Base-by-base conservation (phyloP, 2,329 filamentous ascomycete genomes). In the Diaporthe citriasiana region DNA sequence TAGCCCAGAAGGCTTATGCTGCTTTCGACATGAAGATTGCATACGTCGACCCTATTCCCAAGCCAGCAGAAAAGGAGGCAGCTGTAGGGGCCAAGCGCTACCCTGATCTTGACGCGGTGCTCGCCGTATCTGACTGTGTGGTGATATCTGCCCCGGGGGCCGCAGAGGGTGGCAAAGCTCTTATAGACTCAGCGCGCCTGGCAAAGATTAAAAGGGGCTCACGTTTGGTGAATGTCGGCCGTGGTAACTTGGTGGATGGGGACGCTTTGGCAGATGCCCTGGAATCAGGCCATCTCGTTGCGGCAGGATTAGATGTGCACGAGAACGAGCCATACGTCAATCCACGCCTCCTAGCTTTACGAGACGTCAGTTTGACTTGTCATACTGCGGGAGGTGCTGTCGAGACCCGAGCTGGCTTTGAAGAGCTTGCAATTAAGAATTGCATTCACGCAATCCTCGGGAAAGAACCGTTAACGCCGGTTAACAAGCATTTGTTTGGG, bases 11-110 rank as follows among this genome's bases (percentile, higher is more conserved):
- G 78, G 89, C 87, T 0, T 80, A 83, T 35, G 77, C 81, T 0
- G 87, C 86, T 0, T 88, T 92, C 55, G 87, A 87, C 6, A 91
- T 93, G 90, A 83, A 84, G 27, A 87, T 93, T 65, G 77, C 83
- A 27, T 91, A 91, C 72, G 83, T 87, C 70, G 89, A 91, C 76
- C 81, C 89, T 0, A 76, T 83, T 5, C 79, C 82, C 19, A 83
- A 86, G 74, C 76, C 81, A 0, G 66, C 79, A 3, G 82, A 84
- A 33, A 78, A 85, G 8, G 88, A 90, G 78, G 78, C 80, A 9
- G 79, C 80, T 0, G 74, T 89, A 0, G 81, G 82, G 0, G 81
- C 78, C 4, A 87, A 82, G 35, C 88, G 82, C 75, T 86, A 84
- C 69, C 76, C 76, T 3, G 81, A 80, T 9, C 77, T 90, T 22